A percentile compares a stretch with the other conserved stretches of the same genome.
Evolutionary conservation across 192 early-diverging fungal species (phyloP).

Genomic region (Linnemannia schmuckeri): DNA sequence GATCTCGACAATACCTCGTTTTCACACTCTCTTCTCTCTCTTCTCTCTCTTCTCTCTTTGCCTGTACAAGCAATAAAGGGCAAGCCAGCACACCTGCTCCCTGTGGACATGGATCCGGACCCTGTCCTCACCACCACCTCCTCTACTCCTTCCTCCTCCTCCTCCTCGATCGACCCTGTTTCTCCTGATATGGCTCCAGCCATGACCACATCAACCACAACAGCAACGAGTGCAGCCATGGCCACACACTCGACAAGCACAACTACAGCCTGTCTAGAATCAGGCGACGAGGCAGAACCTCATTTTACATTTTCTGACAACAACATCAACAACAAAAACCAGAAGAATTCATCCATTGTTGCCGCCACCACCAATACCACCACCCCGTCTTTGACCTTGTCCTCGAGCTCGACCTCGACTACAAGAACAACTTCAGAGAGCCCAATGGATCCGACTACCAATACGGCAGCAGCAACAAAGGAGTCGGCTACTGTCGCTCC

Average conservation of each 20-base stretch:
- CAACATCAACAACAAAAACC: neutral
- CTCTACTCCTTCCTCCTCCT: neutral
- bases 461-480: constrained; percentile 5
- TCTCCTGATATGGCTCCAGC: neutral
- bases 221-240: constrained; percentile 36
- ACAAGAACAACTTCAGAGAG: neutral
- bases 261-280: constrained; percentile 26
- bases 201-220: constrained; percentile 5
- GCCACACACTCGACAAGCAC: constrained; percentile 25
- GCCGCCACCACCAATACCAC: neutral
- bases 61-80: neutral
- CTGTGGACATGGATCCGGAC: constrained; percentile 41
- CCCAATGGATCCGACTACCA: neutral
- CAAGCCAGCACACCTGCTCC: neutral
- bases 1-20: neutral
- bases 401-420: constrained; percentile 12
- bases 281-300: constrained; percentile 20
- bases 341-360: neutral
- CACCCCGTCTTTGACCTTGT: neutral
- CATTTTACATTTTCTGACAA: neutral
- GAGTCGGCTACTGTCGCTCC: neutral
- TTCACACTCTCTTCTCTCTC: neutral
- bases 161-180: neutral
- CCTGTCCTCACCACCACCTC: constrained; percentile 19
- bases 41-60: neutral